Evolutionary conservation across 176 grass and related monocot species (phyloP), one percentile per base, ranked within the genome.

Genomic region (Aegilops sharonensis): DNA sequence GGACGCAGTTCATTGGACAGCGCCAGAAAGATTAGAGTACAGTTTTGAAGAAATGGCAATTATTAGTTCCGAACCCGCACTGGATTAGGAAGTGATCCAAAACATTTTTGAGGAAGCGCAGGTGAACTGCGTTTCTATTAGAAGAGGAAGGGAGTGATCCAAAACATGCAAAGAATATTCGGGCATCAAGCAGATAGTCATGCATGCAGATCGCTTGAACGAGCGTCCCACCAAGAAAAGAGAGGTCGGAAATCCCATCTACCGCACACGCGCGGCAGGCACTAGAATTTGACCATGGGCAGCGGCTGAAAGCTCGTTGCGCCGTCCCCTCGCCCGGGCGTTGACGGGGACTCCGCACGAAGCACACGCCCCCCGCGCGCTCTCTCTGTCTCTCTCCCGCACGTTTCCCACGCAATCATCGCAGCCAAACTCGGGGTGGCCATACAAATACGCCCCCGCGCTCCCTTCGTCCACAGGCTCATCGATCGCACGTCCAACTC

Each of bases 231-330:
- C 70, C 21, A 21, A 6, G 47, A 37, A 18, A 10, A 14, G 3
- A n/a, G 43, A 4, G 50, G 50, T 18, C 50, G 50, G 47, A 56
- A 57, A 27, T 43, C 67, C 48, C 8, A 40, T 59, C 66, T 18
- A 59, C 67, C 67, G 67, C 66, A 0, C 42, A 21, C 77, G 56
- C 64, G 3, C 8, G 80, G 80, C 20, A 23, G 80, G 80, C 20
- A 23, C 65, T 9, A 39, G 8, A 37, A 80, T 86, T 86, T 71
- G 84, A 59, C 84, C 75, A 69, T n/a, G 15, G 25, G 48, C 54
- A 21, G 14, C 86, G 6, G 70, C 71, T 60, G 60, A 48, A 23
- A 88, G 17, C 48, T 75, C 80, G 86, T 59, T 60, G 32, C 48
- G 77, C 70, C 82, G 61, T 75, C 68, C 69, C 65, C 30, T 75